A percentile compares a stretch with the other conserved stretches of the same genome.
Conservation (phyloP, 208 protist genomes). For the Balamuthia mandrillaris region DNA sequence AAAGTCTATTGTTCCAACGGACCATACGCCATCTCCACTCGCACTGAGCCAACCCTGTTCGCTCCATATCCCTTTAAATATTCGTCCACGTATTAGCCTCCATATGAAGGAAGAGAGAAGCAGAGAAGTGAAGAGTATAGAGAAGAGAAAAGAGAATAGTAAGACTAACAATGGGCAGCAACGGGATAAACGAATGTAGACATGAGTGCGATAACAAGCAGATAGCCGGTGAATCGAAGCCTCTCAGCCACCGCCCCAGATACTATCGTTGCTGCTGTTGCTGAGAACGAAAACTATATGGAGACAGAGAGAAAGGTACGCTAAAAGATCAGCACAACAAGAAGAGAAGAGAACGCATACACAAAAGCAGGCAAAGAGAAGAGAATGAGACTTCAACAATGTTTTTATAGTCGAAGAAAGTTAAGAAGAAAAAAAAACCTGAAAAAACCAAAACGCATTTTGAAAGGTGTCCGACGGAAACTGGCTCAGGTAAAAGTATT, state of each 20-base stretch:
- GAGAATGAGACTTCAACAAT: too few relatives aligned
- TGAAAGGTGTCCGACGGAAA: not conserved
- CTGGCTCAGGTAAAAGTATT: too few relatives aligned
- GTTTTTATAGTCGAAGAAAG: too few relatives aligned
- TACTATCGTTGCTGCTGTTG: not conserved
- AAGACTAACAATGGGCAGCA: conserved; percentile 8
- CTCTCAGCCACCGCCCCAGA: conserved; percentile 4
- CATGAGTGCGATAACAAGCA: not conserved
- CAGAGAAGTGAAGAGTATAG: not conserved
- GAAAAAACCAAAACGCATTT: not conserved
- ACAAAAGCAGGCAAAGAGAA: too few relatives aligned
- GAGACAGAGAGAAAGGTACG: not conserved
- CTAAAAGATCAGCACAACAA: not conserved
- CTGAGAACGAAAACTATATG: not conserved
- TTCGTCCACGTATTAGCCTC: too few relatives aligned
- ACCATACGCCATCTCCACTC: not conserved
- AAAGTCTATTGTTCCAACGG: conserved; percentile 21
- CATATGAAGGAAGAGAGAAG: too few relatives aligned
- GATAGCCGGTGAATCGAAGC: not conserved
- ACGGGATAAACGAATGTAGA: conserved; percentile 13
- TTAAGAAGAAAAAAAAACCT: not conserved
- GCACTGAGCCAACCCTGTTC: conserved; percentile 19
- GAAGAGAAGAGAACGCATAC: too few relatives aligned
- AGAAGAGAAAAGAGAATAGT: not conserved
- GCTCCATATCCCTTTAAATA: not conserved